These are phyloP conservation scores for Pythium rishiriense DNA, from an alignment of 352 stramenopile genomes.

Conservation along the genomic window DNA sequence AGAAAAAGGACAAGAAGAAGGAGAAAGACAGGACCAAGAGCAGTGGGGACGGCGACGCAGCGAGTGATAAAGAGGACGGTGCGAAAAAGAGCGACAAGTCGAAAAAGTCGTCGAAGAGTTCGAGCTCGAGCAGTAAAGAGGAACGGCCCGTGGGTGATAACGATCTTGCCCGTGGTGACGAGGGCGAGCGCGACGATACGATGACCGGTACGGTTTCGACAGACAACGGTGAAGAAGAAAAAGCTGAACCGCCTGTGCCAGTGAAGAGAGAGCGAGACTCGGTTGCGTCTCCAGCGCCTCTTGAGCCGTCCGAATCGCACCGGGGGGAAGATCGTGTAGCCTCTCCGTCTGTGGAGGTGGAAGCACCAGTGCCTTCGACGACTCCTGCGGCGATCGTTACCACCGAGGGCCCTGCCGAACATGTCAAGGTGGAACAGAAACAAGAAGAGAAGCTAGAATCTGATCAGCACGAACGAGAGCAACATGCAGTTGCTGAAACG, in stretches of 20 bases:
- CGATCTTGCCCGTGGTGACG: background rate
- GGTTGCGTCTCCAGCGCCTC: background rate
- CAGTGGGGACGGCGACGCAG: conserved; percentile 27
- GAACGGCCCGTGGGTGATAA: conserved; percentile 5
- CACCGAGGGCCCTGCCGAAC: background rate
- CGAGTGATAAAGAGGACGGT: conserved; percentile 19
- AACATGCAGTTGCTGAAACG: background rate
- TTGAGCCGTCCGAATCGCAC: background rate
- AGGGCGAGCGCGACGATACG: background rate
- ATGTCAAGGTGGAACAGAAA: background rate
- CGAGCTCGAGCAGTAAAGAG: conserved; percentile 4
- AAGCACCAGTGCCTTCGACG: no score
- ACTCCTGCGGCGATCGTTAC: no score
- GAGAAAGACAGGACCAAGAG: conserved; percentile 20
- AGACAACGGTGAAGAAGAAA: conserved; percentile 10
- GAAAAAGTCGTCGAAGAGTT: conserved; percentile 8
- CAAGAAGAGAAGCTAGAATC: background rate
- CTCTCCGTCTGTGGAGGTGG: no score
- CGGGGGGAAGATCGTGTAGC: no score
- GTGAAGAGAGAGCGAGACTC: conserved; percentile 5
- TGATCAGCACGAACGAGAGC: background rate
- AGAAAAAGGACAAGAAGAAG: conserved; percentile 51
- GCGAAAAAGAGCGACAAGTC: conserved; percentile 17
- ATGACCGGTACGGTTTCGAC: conserved; percentile 1
- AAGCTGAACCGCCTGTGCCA: background rate